phyloP scores from a whole-genome alignment of 2,329 filamentous ascomycete genomes.

The Hypoxylon sp. region DNA sequence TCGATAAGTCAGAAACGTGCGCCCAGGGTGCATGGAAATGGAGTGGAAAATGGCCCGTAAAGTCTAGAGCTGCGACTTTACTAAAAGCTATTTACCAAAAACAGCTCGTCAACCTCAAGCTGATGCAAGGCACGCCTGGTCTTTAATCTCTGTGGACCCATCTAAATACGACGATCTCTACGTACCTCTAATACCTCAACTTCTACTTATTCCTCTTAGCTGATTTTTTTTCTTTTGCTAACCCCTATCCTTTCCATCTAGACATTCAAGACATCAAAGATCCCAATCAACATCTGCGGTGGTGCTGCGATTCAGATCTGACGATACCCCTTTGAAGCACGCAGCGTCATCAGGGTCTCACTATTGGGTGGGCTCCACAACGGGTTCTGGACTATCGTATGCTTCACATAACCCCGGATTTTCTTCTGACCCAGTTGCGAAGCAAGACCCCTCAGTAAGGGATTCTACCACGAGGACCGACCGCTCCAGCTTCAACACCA shows the following conservation, averaged over 20 bases:
- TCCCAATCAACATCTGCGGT: slow-evolving; percentile 40
- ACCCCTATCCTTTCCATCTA: slow-evolving; percentile 34
- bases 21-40: not conserved
- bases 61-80: slow-evolving; percentile 18
- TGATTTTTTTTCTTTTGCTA: slow-evolving; percentile 21
- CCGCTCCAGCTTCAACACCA: slow-evolving; percentile 33
- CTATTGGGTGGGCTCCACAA: slow-evolving; percentile 37
- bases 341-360: slow-evolving; percentile 17
- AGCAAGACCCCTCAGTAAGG: slow-evolving; percentile 22
- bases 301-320: slow-evolving; percentile 32
- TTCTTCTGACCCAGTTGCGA: slow-evolving; percentile 31
- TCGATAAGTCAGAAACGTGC: slow-evolving; percentile 15
- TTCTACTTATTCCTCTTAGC: slow-evolving; percentile 13
- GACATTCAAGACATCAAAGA: slow-evolving; percentile 39
- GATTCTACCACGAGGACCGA: slow-evolving; percentile 25
- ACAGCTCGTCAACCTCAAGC: slow-evolving; percentile 20
- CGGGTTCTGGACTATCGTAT: slow-evolving; percentile 32
- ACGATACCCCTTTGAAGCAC: slow-evolving; percentile 38
- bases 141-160: slow-evolving; percentile 40
- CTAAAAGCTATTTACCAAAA: slow-evolving; percentile 19
- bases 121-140: slow-evolving; percentile 36
- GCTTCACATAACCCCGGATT: slow-evolving; percentile 31
- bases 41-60: not conserved
- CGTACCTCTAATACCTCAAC: slow-evolving; percentile 26
- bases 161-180: slow-evolving; percentile 39